Evolutionary conservation across 2,329 filamentous ascomycete genomes (phyloP), one percentile per base, ranked within the genome.

Genomic region (Fusarium sp.): DNA sequence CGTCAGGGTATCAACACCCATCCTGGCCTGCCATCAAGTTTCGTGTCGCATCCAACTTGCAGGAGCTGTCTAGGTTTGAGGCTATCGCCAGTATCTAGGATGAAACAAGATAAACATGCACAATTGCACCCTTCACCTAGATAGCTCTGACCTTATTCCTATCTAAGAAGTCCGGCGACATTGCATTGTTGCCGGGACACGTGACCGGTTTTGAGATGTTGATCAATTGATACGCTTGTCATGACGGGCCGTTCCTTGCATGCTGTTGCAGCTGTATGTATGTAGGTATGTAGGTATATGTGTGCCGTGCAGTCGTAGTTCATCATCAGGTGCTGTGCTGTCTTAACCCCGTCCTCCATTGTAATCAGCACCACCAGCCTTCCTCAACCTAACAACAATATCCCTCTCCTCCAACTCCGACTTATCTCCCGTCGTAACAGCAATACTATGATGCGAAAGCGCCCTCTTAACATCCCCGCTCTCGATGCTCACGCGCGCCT

Each of bases 281-380:
- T 46, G 54, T 59, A 29, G 40, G 54, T 50, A 46, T 30, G 29
- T 44, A 40, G 15, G 34, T 38, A 29, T 32, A 54, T 54, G 24
- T 30, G 24, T 29, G 34, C 29, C 30, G 16, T 24, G 42, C 42
- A 34, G 49, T 38, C 32, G 25, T 25, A 25, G 25, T 25, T 25
- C 25, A 25, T 25, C 25, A 25, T 25, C 25, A 25, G 25, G 25
- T 25, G 25, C 25, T 25, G 24, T 25, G 24, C 24, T 25, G 25
- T 27, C 25, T 78, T 72, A 89, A 11, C 87, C 89, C 68, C 89
- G 80, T 14, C 87, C 90, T 10, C 90, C 89, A 75, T 92, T 90
- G 84, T 92, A 92, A 79, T 92, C 90, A 18, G 90, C 90, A 32
- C 90, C 90, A 59, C 90, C 90, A 6, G 87, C 89, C 82, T 88